Base-by-base conservation (phyloP, 371 early-diverging fungal species). In the Encephalitozoon cuniculi region DNA sequence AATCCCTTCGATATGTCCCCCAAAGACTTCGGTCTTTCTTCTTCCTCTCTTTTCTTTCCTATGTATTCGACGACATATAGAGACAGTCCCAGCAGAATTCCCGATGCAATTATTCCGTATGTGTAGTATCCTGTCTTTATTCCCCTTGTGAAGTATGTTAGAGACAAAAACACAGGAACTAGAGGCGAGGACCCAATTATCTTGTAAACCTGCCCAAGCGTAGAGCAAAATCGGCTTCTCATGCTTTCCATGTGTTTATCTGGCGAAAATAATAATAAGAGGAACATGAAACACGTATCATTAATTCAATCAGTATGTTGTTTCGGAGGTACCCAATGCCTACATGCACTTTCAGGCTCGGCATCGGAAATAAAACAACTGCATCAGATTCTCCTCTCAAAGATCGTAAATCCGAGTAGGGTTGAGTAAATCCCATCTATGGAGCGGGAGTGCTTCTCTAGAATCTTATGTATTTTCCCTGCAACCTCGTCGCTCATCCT, bases 241-340 rank as follows among this genome's bases (percentile, higher is more conserved):
- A 21, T n/a, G 1, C 21, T 21, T 59, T 59, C 59, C 59, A 59
- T 59, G 32, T 59, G 59, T 59, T 59, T 59, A 18, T 32, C n/a
- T 15, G 5, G 12, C 21, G 30, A 30, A 18, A 30, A 34, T 34
- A 59, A 37, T 59, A 59, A 59, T 59, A 59, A 59, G 37, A 59
- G 21, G 15, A 59, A 59, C 59, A 34, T 59, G 59, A 59, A 59
- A 59, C 59, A 59, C 18, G 49, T 46, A 21, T 46, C 49, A 46
- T 7, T 46, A 46, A 21, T 46, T 46, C 49, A 46, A 46, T 21
- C 49, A 18, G 18, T 46, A 15, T 46, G 21, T 7, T 2, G 49
- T 46, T 46, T 46, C 49, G 21, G 21, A 46, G 7, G 18, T 21
- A 3, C 4, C 49, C 49, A 46, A 46, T 18, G 11, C 43, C 43